phyloP scores from a whole-genome alignment of 1,139 yeast genomes.

The Yamadazyma triangularis region DNA sequence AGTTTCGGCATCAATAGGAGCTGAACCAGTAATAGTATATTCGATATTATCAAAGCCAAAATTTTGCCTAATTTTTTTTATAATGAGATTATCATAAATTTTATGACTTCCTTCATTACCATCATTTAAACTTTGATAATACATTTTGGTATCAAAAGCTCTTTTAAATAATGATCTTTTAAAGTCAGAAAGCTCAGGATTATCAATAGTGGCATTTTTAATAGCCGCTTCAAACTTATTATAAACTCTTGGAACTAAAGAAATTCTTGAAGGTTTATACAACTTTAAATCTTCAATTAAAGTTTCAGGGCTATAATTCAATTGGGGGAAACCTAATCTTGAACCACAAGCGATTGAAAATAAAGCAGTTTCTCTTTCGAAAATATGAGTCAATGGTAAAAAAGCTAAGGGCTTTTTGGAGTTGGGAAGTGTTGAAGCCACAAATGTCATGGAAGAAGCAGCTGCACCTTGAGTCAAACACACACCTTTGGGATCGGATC shows the following conservation, averaged over 20 bases:
- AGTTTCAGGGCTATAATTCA: constrained; percentile 29
- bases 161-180: constrained; percentile 22
- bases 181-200: constrained; percentile 26
- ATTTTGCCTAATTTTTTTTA: constrained; percentile 23
- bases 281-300: constrained; percentile 34
- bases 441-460: constrained; percentile 21
- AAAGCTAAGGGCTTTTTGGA: constrained; percentile 26
- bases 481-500: constrained; percentile 39
- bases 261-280: constrained; percentile 31
- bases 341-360: constrained; percentile 22
- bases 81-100: constrained; percentile 26
- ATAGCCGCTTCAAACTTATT: constrained; percentile 43
- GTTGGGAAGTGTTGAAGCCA: constrained; percentile 10
- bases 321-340: constrained; percentile 39
- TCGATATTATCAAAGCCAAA: constrained; percentile 30
- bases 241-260: constrained; percentile 37
- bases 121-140: constrained; percentile 8
- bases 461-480: constrained; percentile 28
- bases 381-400: constrained; percentile 71
- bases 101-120: constrained; percentile 17
- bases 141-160: constrained; percentile 14
- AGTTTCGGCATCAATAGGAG: constrained; percentile 41
- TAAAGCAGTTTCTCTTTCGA: constrained; percentile 39
- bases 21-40: constrained; percentile 33
- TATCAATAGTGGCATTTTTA: constrained; percentile 38